These are phyloP conservation scores for Trametes sp. DNA, from an alignment of 1,284 basidiomycete species.

Conservation along the genomic window DNA sequence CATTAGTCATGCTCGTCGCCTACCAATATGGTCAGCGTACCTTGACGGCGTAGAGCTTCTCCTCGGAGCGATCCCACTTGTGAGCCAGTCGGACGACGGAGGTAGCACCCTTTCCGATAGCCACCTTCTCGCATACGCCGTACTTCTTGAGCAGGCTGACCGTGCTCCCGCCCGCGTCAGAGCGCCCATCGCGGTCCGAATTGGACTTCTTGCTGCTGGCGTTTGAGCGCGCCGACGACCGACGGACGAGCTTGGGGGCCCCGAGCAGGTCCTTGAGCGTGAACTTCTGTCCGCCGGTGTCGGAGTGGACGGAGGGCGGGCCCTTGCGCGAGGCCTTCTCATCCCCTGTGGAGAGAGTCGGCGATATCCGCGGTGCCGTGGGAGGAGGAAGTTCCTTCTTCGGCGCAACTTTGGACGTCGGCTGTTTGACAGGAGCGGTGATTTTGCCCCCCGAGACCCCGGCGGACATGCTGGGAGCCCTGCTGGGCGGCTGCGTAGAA, in stretches of 20 bases:
- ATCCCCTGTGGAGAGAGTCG: conserved; percentile 39
- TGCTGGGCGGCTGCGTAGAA: conserved; percentile 63
- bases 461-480: conserved; percentile 55
- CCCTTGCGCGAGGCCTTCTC: conserved; percentile 39
- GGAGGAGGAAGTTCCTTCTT: conserved; percentile 37
- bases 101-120: conserved; percentile 97
- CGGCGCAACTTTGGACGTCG: conserved; percentile 36
- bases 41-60: conserved; percentile 99
- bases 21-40: conserved; percentile 51
- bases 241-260: conserved; percentile 75
- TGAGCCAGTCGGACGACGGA: conserved; percentile 96
- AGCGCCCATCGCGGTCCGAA: conserved; percentile 69
- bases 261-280: conserved; percentile 80
- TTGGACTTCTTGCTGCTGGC: conserved; percentile 72
- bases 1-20: conserved; percentile 14
- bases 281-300: conserved; percentile 75
- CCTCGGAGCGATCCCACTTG: conserved; percentile 97
- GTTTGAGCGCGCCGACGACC: conserved; percentile 74
- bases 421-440: conserved; percentile 29
- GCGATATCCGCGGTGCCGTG: conserved; percentile 39
- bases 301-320: conserved; percentile 58
- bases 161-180: conserved; percentile 66
- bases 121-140: conserved; percentile 95
- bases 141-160: conserved; percentile 89
- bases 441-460: conserved; percentile 60